phyloP scores from a whole-genome alignment of 2,329 filamentous ascomycete species.

The Ceratocystis harringtonii region DNA sequence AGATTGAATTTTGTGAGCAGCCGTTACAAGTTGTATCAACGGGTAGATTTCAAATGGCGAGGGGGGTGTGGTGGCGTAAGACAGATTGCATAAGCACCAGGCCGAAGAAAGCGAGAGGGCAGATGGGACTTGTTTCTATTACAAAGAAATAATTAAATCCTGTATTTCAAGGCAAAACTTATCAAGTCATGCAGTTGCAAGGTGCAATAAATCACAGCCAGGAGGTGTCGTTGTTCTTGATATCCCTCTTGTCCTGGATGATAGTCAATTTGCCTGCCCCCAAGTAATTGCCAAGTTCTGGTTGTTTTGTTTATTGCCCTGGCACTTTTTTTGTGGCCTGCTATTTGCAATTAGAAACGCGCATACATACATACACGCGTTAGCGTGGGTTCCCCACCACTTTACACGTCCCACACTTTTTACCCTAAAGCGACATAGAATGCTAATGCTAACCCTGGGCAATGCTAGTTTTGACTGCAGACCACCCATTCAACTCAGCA shows the following conservation, averaged over 20 bases:
- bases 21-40: neutral
- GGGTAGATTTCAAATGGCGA: neutral
- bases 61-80: neutral
- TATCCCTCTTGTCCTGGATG: neutral
- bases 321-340: neutral
- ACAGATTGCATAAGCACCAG: neutral
- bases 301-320: neutral
- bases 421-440: neutral
- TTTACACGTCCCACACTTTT: slow-evolving; percentile 12
- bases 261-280: neutral
- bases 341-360: neutral
- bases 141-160: neutral
- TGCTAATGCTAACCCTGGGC: neutral
- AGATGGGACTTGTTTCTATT: neutral
- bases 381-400: slow-evolving; percentile 8
- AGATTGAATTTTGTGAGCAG: neutral
- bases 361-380: neutral
- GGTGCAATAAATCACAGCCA: neutral
- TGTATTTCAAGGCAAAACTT: neutral
- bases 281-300: neutral
- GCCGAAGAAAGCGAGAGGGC: neutral
- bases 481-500: no score
- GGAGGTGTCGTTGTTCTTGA: neutral
- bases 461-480: no score
- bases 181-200: neutral